Evolutionary conservation across 805 yeast genomes (phyloP).

Genomic region (Metschnikowia lochheadii): DNA sequence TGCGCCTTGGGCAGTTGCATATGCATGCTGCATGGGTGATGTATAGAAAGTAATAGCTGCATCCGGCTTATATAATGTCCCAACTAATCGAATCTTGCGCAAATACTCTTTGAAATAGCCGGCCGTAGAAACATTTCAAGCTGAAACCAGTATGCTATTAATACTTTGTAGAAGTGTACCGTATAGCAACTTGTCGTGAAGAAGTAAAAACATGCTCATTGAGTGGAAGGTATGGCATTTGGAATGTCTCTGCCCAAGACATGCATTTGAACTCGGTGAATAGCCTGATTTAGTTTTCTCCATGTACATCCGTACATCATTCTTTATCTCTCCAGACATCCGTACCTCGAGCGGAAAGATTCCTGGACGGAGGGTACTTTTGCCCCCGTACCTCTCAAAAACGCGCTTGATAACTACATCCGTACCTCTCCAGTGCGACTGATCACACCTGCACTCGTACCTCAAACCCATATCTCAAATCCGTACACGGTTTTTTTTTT

Average conservation of each 20-base stretch:
- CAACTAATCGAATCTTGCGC: slow-evolving; percentile 1
- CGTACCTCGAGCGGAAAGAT: neutral
- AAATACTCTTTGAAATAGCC: neutral
- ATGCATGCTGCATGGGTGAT: neutral
- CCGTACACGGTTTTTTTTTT: slow-evolving; percentile 1
- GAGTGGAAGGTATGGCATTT: neutral
- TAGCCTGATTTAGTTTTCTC: neutral
- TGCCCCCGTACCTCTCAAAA: too few species aligned
- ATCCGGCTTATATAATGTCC: neutral
- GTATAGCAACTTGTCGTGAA: neutral
- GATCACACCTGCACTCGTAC: neutral
- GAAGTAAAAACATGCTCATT: neutral
- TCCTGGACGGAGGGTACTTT: too few species aligned
- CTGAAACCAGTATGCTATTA: neutral
- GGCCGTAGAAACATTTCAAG: neutral
- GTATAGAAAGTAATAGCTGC: neutral
- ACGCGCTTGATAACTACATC: neutral
- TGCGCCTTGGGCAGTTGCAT: neutral
- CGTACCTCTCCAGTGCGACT: neutral
- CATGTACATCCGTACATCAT: neutral
- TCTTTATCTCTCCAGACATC: neutral
- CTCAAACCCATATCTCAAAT: neutral
- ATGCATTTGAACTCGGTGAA: neutral
- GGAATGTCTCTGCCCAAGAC: neutral
- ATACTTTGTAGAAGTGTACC: neutral